Conservation (phyloP, 2,329 filamentous ascomycete species). For the Rugonectria rugulosa region DNA sequence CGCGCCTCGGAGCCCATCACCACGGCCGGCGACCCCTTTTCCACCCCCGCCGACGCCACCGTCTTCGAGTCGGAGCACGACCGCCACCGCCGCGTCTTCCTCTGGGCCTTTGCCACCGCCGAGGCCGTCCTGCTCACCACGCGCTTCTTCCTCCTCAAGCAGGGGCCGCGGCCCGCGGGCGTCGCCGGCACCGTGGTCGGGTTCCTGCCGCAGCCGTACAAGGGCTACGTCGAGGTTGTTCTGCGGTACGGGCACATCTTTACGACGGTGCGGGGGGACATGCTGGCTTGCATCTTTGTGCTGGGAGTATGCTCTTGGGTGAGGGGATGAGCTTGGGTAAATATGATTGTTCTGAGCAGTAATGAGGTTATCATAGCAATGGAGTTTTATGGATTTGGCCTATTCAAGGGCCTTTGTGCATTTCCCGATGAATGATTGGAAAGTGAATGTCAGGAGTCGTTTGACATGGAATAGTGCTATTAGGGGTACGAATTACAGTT, state of each 20-base stretch:
- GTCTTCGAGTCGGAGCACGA: constrained; percentile 43
- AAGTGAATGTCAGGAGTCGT: too few relatives aligned
- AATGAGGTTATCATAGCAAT: background rate
- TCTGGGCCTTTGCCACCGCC: constrained; percentile 82
- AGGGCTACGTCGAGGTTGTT: constrained; percentile 66
- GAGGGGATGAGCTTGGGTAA: constrained; percentile 30
- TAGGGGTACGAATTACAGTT: too few relatives aligned
- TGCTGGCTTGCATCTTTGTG: constrained; percentile 80
- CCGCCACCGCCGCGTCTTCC: constrained; percentile 58
- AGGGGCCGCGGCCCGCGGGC: constrained; percentile 63
- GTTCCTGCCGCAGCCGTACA: constrained; percentile 71
- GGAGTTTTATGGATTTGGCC: constrained; percentile 3
- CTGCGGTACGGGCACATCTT: constrained; percentile 76
- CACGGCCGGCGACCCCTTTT: constrained; percentile 33
- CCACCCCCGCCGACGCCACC: constrained; percentile 28
- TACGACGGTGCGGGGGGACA: constrained; percentile 74
- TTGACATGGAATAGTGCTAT: too few relatives aligned
- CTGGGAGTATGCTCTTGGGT: constrained; percentile 65
- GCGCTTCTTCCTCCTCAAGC: constrained; percentile 74
- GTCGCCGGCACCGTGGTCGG: constrained; percentile 69
- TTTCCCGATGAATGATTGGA: too few relatives aligned
- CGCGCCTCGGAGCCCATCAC: constrained; percentile 42
- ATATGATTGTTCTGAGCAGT: constrained; percentile 17
- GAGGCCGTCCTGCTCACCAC: constrained; percentile 77
- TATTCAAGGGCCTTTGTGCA: background rate